Evolutionary conservation across 768 basidiomycete species (phyloP), one percentile per base, ranked within the genome.

Genomic region (Cystobasidium onofrii): DNA sequence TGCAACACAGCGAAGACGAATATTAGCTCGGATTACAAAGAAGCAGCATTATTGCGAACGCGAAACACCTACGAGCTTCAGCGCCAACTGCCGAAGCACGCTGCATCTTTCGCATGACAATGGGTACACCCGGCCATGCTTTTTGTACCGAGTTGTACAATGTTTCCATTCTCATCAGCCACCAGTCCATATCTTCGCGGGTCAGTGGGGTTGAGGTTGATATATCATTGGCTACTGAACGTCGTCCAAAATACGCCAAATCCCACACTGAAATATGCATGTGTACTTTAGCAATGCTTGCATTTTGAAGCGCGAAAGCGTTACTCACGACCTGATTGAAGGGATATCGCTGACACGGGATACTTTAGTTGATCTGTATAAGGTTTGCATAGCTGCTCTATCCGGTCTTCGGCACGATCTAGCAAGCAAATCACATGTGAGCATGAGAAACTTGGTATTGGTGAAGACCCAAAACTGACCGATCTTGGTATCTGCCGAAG

Each of bases 381-480:
- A 12, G 75, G 73, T 62, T 72, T 67, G 73, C 77, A 79, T 10
- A 79, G 75, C 73, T 76, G 39, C 57, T 76, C 74, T 69, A 79
- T 44, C 36, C 78, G 77, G 31, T 79, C 75, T 43, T 79, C 78
- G 0, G 78, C 77, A 55, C 75, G 73, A 41, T 76, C 78, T 1
- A n/a, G 77, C 76, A 23, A 76, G 57, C 41, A 76, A 73, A 75
- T 76, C 77, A 57, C 76, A 77, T 1, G 76, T 79, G 77, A 27
- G 75, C 73, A 0, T 77, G 52, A 75, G 77, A 61, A 77, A n/a
- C n/a, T n/a, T 77, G 75, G 77, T 77, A 76, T 78, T n/a, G n/a
- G n/a, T n/a, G n/a, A n/a, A n/a, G n/a, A n/a, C n/a, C n/a, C 60
- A 18, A 1, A 15, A 29, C 20, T 1, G 0, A 25, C 39, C 23